Evolutionary conservation across 768 basidiomycete genomes (phyloP).

Genomic region (Naganishia vaughanmartiniae): DNA sequence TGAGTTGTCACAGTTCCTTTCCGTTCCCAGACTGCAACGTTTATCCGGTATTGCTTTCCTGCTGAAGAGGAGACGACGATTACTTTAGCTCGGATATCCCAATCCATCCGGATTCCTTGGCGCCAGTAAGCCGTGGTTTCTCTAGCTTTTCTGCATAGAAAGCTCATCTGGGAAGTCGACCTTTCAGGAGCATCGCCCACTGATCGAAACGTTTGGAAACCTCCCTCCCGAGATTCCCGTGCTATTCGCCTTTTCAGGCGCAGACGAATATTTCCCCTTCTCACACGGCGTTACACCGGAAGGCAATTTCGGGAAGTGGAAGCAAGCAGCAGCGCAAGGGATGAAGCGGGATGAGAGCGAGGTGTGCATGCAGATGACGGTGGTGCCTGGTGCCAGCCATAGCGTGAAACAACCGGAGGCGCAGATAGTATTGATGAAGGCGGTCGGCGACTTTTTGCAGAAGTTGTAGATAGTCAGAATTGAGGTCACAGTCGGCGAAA

Average conservation of each 20-base stretch:
- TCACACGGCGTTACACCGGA: background rate
- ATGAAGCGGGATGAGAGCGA: slow-evolving; percentile 32
- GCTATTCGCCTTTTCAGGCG: slow-evolving; percentile 41
- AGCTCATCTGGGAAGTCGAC: background rate
- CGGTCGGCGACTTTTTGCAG: slow-evolving; percentile 11
- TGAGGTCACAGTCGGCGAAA: background rate
- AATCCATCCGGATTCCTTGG: background rate
- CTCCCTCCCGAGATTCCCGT: slow-evolving; percentile 37
- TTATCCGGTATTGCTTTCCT: background rate
- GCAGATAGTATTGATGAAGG: slow-evolving; percentile 33
- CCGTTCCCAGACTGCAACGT: background rate
- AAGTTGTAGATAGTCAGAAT: background rate
- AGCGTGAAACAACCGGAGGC: slow-evolving; percentile 35
- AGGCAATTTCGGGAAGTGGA: slow-evolving; percentile 37
- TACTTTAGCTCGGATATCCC: slow-evolving; percentile 49
- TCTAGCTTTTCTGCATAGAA: background rate
- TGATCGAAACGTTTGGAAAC: slow-evolving; percentile 44
- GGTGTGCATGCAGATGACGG: slow-evolving; percentile 38
- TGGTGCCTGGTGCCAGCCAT: slow-evolving; percentile 7
- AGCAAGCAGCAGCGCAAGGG: slow-evolving; percentile 29
- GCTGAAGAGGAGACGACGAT: slow-evolving; percentile 48
- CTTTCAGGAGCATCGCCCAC: slow-evolving; percentile 39
- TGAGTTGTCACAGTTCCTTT: slow-evolving; percentile 34
- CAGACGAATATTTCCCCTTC: slow-evolving; percentile 38
- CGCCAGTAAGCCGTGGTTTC: background rate